phyloP scores from a whole-genome alignment of 148 eudicot species.

The Beta vulgaris region DNA sequence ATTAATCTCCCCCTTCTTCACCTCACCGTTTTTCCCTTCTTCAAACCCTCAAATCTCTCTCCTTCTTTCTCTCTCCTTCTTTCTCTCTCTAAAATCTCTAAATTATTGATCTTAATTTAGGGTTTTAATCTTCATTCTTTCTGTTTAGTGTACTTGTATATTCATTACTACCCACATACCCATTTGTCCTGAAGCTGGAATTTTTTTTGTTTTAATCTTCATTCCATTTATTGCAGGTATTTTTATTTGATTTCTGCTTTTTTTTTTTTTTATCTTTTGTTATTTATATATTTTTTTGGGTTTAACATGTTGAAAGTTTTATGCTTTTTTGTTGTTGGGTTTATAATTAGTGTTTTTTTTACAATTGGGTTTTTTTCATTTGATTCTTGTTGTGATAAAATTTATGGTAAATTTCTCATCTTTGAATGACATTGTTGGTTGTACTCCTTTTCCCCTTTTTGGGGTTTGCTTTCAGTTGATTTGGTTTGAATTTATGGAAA shows the following conservation, averaged over 20 bases:
- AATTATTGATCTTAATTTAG: not conserved
- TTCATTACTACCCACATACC: slow-evolving; percentile 6
- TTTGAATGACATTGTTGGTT: not conserved
- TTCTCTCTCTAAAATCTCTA: not conserved
- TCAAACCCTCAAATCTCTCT: slow-evolving; percentile 4
- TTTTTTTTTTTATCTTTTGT: not conserved
- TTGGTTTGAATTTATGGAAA: not conserved
- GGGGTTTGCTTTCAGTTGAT: not conserved
- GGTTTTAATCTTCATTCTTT: slow-evolving; percentile 22
- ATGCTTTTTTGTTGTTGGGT: not conserved
- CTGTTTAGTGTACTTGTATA: not conserved
- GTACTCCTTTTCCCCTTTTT: not conserved
- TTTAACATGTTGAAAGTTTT: slow-evolving; percentile 3
- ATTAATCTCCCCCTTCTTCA: slow-evolving; percentile 20
- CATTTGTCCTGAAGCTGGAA: slow-evolving; percentile 8
- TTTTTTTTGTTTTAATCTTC: not conserved
- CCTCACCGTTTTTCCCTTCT: not conserved
- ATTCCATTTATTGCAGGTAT: slow-evolving; percentile 18
- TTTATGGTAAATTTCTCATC: not conserved
- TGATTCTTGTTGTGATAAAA: slow-evolving; percentile 6
- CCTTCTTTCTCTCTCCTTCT: slow-evolving; percentile 7
- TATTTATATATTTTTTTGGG: not conserved
- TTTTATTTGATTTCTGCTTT: not conserved
- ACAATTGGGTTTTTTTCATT: slow-evolving; percentile 11
- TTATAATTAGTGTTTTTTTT: not conserved